Conservation (phyloP, 2,329 filamentous ascomycete species). For the Paraphaeosphaeria sporulosa region DNA sequence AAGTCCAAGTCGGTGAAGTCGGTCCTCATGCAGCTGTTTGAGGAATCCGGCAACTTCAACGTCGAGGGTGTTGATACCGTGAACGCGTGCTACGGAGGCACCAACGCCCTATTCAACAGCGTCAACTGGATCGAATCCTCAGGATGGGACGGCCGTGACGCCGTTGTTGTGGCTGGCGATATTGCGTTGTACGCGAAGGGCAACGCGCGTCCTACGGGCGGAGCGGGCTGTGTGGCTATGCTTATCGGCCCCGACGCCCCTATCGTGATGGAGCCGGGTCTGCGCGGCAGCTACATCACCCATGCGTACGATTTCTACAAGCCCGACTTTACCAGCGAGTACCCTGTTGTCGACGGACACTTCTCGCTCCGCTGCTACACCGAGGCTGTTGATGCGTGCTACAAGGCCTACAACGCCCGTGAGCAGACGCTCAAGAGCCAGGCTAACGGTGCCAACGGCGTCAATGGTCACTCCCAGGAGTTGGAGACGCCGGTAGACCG, state of each 20-base stretch:
- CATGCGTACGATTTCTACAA: constrained; percentile 65
- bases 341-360: constrained; percentile 61
- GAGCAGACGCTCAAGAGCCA: constrained; percentile 56
- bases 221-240: constrained; percentile 63
- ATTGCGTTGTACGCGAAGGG: constrained; percentile 65
- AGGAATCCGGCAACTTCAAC: constrained; percentile 60
- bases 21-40: constrained; percentile 62
- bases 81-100: constrained; percentile 63
- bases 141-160: constrained; percentile 61
- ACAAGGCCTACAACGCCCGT: constrained; percentile 61
- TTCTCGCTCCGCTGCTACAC: constrained; percentile 63
- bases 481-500: constrained; percentile 59
- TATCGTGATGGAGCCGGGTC: constrained; percentile 58
- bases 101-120: constrained; percentile 62
- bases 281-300: constrained; percentile 59
- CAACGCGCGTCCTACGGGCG: constrained; percentile 60
- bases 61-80: constrained; percentile 62
- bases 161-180: constrained; percentile 61
- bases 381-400: constrained; percentile 61
- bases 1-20: constrained; percentile 65
- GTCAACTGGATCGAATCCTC: constrained; percentile 64
- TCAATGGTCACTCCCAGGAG: constrained; percentile 44
- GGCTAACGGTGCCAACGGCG: constrained; percentile 46
- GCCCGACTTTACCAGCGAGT: constrained; percentile 62
- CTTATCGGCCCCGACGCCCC: constrained; percentile 61